Base-by-base conservation (phyloP, 495 filamentous ascomycete species). In the Apodospora peruviana region DNA sequence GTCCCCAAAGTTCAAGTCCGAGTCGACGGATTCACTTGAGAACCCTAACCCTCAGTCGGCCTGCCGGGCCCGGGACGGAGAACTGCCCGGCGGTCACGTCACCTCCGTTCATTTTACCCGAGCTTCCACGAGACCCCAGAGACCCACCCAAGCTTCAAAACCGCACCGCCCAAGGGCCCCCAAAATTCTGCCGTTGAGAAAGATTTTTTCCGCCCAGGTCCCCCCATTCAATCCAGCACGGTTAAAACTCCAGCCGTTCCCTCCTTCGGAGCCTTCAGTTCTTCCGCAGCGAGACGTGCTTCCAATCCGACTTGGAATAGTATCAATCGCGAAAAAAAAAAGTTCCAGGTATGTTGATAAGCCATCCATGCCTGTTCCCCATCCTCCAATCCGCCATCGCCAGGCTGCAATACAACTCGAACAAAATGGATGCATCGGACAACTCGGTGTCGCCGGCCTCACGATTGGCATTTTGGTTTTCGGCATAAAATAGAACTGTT, bases 231-330 rank as follows among this genome's bases (percentile, higher is more conserved):
- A 45, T 44, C 43, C 41, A 55, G 43, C 55, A 35, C 51, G 59
- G 59, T 62, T 47, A 64, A 64, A 64, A 62, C 59, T 64, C 61
- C 59, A 53, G 60, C 61, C 59, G 59, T 57, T 60, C 59, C 57
- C 53, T 51, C 47, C 47, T 51, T 64, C 62, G 62, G 62, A 65
- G 48, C 57, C 46, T 53, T 51, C 56, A 57, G 58, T 65, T 65
- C 62, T 65, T 65, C 62, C 62, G 62, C 62, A 51, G 62, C 62
- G 62, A 65, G 45, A 56, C 49, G 45, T 41, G 47, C 47, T 49
- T 42, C 56, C 23, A 36, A 57, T 51, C 57, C 56, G 56, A 58
- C 60, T 59, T 54, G 59, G 60, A 57, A 60, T 61, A 56, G 59
- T 48, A 52, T 59, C 59, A n/a, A n/a, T n/a, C n/a, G n/a, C n/a